phyloP scores from a whole-genome alignment of 208 protist genomes.

The Leishmania turanica region DNA sequence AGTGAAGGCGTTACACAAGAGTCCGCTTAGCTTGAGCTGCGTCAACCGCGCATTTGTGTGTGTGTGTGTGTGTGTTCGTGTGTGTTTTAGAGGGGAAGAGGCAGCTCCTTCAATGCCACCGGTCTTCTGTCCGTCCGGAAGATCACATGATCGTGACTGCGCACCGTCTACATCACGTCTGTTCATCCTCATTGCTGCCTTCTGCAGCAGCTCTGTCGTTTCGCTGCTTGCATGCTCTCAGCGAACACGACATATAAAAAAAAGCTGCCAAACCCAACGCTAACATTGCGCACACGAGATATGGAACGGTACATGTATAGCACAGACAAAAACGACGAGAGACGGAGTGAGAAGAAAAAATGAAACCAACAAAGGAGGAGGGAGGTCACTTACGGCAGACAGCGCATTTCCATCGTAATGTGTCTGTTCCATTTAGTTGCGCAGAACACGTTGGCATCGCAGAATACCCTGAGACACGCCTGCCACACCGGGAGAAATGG shows the following conservation, averaged over 20 bases:
- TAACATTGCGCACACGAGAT: not conserved
- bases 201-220: not conserved
- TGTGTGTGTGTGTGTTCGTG: not conserved
- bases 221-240: not conserved
- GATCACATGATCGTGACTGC: not conserved
- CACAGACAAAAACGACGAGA: not conserved
- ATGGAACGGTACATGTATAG: not conserved
- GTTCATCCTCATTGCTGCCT: not conserved
- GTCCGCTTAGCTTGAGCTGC: too few species aligned
- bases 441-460: constrained; percentile 77
- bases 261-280: not conserved
- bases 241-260: not conserved
- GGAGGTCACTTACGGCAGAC: not conserved
- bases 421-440: constrained; percentile 13
- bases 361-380: not conserved
- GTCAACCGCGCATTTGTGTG: too few species aligned
- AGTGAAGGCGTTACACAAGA: not conserved
- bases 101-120: not conserved
- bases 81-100: not conserved
- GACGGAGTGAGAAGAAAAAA: constrained; percentile 1
- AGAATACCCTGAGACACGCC: constrained; percentile 78
- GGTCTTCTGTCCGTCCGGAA: not conserved
- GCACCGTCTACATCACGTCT: not conserved
- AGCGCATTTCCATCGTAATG: not conserved
- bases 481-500: constrained; percentile 53